Evolutionary conservation across 371 early-diverging fungal species (phyloP).

Genomic region (Lichtheimia ornata): DNA sequence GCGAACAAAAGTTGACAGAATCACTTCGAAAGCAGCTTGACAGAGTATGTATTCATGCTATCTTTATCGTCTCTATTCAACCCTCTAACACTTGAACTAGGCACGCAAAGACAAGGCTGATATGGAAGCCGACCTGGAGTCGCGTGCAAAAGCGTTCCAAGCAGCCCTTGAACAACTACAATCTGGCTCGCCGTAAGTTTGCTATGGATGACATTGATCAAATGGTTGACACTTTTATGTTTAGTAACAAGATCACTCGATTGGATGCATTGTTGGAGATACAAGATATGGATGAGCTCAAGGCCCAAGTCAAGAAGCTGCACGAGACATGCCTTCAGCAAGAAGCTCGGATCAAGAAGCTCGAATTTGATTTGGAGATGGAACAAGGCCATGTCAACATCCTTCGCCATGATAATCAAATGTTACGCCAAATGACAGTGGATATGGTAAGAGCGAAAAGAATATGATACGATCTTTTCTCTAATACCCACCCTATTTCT

Average conservation of each 20-base stretch:
- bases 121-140: conserved; percentile 44
- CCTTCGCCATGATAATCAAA: conserved; percentile 66
- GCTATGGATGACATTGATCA: background rate
- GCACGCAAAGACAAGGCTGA: conserved; percentile 49
- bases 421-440: conserved; percentile 61
- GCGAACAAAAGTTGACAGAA: conserved; percentile 38
- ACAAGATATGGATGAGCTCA: conserved; percentile 35
- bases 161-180: conserved; percentile 37
- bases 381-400: conserved; percentile 72
- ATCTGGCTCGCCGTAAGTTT: conserved; percentile 23
- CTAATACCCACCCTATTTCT: background rate
- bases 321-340: conserved; percentile 45
- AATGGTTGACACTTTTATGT: background rate
- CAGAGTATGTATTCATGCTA: conserved; percentile 27
- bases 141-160: conserved; percentile 43
- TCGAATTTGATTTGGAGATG: conserved; percentile 68
- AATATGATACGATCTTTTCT: too few relatives aligned
- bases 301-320: conserved; percentile 38
- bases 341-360: conserved; percentile 53
- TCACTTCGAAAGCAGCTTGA: conserved; percentile 49
- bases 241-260: conserved; percentile 20
- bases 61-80: background rate
- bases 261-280: conserved; percentile 31
- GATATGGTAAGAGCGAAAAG: conserved; percentile 49
- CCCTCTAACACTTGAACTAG: conserved; percentile 16